These are phyloP conservation scores for Macrolepiota dolichaula DNA, from an alignment of 768 basidiomycete genomes.

Conservation along the genomic window DNA sequence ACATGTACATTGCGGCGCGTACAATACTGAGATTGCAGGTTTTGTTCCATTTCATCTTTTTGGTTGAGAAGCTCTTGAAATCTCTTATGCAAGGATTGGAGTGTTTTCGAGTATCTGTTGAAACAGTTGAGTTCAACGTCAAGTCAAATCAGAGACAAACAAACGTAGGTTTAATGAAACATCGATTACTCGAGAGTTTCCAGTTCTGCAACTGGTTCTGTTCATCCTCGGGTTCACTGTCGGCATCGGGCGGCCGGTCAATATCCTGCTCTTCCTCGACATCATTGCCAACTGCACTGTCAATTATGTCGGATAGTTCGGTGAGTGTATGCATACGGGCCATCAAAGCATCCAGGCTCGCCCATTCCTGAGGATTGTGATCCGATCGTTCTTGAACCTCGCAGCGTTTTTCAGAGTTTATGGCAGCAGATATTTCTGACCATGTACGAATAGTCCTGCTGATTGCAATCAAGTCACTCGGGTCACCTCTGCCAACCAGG, in stretches of 20 bases:
- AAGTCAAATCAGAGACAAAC: neutral
- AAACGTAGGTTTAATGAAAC: constrained; percentile 64
- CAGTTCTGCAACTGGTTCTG: neutral
- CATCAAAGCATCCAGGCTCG: constrained; percentile 49
- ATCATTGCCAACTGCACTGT: constrained; percentile 36
- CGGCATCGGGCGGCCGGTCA: constrained; percentile 4
- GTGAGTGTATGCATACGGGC: constrained; percentile 48
- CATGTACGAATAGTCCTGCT: constrained; percentile 61
- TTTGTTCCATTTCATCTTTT: constrained; percentile 50
- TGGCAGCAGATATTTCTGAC: constrained; percentile 45
- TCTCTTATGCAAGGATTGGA: constrained; percentile 44
- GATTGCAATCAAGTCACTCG: constrained; percentile 63
- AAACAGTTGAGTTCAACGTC: neutral
- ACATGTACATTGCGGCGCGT: constrained; percentile 14
- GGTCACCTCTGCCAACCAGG: constrained; percentile 61
- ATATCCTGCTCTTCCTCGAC: constrained; percentile 6
- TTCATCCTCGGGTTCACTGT: constrained; percentile 7
- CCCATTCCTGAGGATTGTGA: constrained; percentile 45
- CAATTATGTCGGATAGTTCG: constrained; percentile 55
- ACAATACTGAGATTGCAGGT: constrained; percentile 57
- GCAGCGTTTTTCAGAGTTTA: constrained; percentile 55
- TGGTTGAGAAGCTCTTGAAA: constrained; percentile 41
- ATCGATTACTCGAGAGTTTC: constrained; percentile 16
- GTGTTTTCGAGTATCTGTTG: constrained; percentile 57
- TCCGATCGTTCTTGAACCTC: constrained; percentile 34